These are phyloP conservation scores for Lathyrus sativus DNA, from an alignment of 306 rosid genomes.

Conservation along the genomic window DNA sequence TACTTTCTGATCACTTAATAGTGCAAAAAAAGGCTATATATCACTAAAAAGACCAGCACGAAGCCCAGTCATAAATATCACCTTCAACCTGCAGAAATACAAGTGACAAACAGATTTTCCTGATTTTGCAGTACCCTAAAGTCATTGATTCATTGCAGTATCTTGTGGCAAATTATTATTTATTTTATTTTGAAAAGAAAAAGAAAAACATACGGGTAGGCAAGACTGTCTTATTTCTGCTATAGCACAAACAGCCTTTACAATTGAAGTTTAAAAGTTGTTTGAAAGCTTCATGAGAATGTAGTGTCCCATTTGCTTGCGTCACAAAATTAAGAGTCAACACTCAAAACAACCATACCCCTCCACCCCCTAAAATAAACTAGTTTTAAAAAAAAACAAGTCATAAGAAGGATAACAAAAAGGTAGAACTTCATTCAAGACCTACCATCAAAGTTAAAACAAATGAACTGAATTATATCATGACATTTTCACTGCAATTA, in stretches of 20 bases:
- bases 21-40: constrained; percentile 7
- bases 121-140: constrained; percentile 8
- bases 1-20: neutral
- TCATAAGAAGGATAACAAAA: too few relatives aligned
- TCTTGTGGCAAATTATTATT: constrained; percentile 3
- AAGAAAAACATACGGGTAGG: too few relatives aligned
- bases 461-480: too few relatives aligned
- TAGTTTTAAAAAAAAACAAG: too few relatives aligned
- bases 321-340: neutral
- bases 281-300: neutral
- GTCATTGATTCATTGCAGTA: neutral
- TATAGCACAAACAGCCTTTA: neutral
- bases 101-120: neutral
- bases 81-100: constrained; percentile 16
- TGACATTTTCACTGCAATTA: constrained; percentile 23
- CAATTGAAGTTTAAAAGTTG: neutral
- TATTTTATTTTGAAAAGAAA: neutral
- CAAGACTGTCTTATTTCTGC: neutral
- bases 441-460: too few relatives aligned
- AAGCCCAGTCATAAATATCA: constrained; percentile 3
- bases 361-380: too few relatives aligned
- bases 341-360: neutral
- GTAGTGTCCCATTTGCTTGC: too few relatives aligned
- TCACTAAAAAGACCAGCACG: neutral
- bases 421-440: too few relatives aligned